These are phyloP conservation scores for Suillus discolor DNA, from an alignment of 768 basidiomycete genomes.

Conservation along the genomic window DNA sequence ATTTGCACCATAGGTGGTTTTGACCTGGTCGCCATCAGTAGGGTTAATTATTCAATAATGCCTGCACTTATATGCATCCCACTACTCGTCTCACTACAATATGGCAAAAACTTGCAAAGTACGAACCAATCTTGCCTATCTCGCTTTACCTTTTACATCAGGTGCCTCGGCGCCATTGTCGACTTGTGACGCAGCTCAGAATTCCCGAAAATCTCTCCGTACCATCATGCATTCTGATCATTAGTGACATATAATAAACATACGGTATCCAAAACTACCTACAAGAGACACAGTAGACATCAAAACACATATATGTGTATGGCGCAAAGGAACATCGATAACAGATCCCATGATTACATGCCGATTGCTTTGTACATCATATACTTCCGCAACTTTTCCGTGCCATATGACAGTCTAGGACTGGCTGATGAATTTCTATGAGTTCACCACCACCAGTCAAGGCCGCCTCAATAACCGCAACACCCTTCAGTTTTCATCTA, in stretches of 20 bases:
- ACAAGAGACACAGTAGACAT: background rate
- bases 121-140: background rate
- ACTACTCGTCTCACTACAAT: background rate
- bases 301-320: background rate
- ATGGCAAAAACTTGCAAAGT: background rate
- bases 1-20: background rate
- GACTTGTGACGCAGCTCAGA: background rate
- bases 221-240: background rate
- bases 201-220: background rate
- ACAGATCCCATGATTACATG: background rate
- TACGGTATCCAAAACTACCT: background rate
- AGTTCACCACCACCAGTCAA: constrained; percentile 64
- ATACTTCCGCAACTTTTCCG: background rate
- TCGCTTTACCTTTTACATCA: background rate
- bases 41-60: background rate
- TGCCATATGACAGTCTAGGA: background rate
- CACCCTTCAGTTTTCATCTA: constrained; percentile 59
- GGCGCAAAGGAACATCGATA: background rate
- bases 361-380: background rate
- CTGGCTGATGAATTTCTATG: constrained; percentile 40
- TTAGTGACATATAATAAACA: background rate
- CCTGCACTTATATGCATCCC: background rate
- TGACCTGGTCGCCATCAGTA: background rate
- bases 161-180: background rate
- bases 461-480: constrained; percentile 79